These are phyloP conservation scores for Bocquillonia castaneifolia DNA, from an alignment of 441 rosid species.

Conservation along the genomic window DNA sequence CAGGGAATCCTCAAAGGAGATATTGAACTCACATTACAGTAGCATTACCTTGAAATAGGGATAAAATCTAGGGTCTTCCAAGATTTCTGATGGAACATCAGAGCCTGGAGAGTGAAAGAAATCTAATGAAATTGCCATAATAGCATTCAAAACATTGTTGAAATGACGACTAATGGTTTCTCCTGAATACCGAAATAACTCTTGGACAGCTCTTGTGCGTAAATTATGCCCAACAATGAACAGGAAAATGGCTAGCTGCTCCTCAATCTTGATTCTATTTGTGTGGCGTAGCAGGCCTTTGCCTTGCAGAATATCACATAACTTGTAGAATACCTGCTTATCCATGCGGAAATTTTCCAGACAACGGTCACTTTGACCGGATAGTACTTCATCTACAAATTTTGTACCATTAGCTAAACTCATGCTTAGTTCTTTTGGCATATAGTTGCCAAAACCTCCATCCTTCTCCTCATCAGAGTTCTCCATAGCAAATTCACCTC, in stretches of 20 bases:
- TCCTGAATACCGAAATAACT: slow-evolving; percentile 63
- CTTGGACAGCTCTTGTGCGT: slow-evolving; percentile 85
- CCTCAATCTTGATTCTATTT: slow-evolving; percentile 82
- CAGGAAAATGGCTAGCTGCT: slow-evolving; percentile 78
- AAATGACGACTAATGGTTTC: slow-evolving; percentile 94
- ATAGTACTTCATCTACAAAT: slow-evolving; percentile 75
- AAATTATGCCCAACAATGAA: slow-evolving; percentile 80
- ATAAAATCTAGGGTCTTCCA: slow-evolving; percentile 47
- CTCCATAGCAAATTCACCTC: slow-evolving; percentile 43
- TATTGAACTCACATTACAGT: not conserved
- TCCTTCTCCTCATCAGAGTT: slow-evolving; percentile 59
- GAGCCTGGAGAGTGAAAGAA: slow-evolving; percentile 59
- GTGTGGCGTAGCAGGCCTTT: slow-evolving; percentile 83
- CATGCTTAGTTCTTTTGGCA: slow-evolving; percentile 44
- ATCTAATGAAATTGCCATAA: slow-evolving; percentile 60
- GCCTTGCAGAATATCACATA: slow-evolving; percentile 70
- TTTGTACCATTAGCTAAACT: slow-evolving; percentile 44
- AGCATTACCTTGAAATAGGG: slow-evolving; percentile 66
- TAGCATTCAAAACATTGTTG: slow-evolving; percentile 82
- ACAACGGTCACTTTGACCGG: slow-evolving; percentile 56
- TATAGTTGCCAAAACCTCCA: slow-evolving; percentile 29
- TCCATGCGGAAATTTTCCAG: slow-evolving; percentile 90
- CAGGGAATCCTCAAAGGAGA: not conserved
- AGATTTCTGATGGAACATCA: slow-evolving; percentile 43
- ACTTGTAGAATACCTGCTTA: slow-evolving; percentile 70